Conservation (phyloP, 1,284 basidiomycete species). For the Laetiporus sulphureus region DNA sequence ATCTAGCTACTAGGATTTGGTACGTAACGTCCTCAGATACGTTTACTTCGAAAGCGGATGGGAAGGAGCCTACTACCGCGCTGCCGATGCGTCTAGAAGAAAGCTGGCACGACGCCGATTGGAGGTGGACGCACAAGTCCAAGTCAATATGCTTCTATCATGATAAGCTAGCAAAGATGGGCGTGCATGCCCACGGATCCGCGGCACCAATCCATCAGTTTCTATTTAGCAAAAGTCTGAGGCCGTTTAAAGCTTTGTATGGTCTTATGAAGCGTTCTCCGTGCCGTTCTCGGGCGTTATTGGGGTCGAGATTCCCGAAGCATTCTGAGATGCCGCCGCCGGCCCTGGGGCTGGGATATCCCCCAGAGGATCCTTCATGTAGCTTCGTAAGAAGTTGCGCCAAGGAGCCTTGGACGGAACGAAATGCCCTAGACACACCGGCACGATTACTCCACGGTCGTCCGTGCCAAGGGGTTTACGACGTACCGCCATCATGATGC, state of each 20-base stretch:
- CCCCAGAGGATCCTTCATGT: constrained; percentile 34
- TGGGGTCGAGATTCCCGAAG: constrained; percentile 34
- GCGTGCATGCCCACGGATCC: background rate
- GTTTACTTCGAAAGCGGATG: no score
- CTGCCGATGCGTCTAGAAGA: no score
- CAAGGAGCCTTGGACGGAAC: constrained; percentile 70
- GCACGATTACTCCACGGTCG: constrained; percentile 1
- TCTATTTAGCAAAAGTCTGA: background rate
- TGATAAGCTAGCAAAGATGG: constrained; percentile 1
- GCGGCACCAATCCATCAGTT: constrained; percentile 1
- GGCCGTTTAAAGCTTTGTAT: background rate
- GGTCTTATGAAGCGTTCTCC: constrained; percentile 1
- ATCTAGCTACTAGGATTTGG: no score
- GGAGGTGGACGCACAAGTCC: no score
- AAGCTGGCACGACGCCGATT: no score
- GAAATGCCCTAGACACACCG: constrained; percentile 58
- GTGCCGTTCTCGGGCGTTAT: constrained; percentile 7
- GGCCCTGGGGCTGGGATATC: constrained; percentile 28
- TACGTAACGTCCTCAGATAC: no score
- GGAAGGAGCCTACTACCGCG: no score
- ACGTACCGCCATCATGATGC: constrained; percentile 68
- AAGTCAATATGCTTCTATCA: constrained; percentile 1
- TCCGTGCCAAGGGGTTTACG: background rate
- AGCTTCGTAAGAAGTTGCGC: constrained; percentile 62
- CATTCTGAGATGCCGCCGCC: constrained; percentile 21